These are phyloP conservation scores for Claviceps sp. DNA, from an alignment of 2,329 filamentous ascomycete species.

Conservation along the genomic window DNA sequence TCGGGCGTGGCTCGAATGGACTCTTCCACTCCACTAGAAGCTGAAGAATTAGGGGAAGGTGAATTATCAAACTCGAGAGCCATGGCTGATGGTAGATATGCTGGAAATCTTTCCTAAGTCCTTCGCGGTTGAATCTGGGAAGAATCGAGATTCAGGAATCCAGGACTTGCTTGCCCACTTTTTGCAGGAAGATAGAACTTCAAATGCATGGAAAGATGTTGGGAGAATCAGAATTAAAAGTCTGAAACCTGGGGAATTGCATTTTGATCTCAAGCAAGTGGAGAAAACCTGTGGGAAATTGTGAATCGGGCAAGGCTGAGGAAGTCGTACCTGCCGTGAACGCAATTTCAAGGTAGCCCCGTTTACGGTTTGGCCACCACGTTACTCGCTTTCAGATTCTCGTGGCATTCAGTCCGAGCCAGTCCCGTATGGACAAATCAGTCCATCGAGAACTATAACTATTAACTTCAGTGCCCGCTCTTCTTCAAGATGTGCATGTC, in stretches of 20 bases:
- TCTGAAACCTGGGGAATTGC: neutral
- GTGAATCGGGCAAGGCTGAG: conserved; percentile 4
- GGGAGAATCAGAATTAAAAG: neutral
- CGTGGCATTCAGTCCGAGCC: neutral
- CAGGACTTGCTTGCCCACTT: neutral
- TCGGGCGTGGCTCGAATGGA: conserved; percentile 52
- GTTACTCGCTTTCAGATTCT: neutral
- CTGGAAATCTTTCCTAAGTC: neutral
- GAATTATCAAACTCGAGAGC: conserved; percentile 24
- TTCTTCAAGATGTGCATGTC: too few relatives aligned
- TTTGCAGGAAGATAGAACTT: neutral
- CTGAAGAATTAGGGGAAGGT: conserved; percentile 37
- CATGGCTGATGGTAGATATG: conserved; percentile 1
- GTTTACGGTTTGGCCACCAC: neutral
- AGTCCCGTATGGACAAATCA: neutral
- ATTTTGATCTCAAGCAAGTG: neutral
- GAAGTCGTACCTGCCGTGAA: conserved; percentile 4
- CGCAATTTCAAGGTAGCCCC: neutral
- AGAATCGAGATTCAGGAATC: neutral
- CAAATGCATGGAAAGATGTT: neutral
- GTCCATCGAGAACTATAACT: too few relatives aligned
- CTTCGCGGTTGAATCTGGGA: neutral
- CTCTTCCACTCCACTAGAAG: conserved; percentile 36
- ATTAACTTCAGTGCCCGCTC: too few relatives aligned
- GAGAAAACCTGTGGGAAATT: neutral